Base-by-base conservation (phyloP, 768 basidiomycete species). In the Kwoniella shandongensis region DNA sequence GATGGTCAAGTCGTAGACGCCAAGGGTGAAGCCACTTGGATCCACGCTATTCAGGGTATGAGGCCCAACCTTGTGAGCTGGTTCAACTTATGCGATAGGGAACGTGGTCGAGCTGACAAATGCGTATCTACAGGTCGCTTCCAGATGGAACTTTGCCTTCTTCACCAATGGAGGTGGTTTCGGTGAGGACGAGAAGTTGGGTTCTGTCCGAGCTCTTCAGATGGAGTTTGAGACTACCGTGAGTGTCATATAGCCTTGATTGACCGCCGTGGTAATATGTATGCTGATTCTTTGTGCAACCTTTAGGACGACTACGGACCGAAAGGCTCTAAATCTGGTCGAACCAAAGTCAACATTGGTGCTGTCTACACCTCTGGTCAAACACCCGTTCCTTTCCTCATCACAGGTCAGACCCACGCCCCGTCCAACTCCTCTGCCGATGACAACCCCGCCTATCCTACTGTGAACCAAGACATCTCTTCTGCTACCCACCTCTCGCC, bases 41-140 rank as follows among this genome's bases (percentile, higher is more conserved):
- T 93, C 18, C 89, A 94, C 76, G 94, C 94, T 42, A 96, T 98
- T 74, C 94, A 98, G 75, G 96, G 94, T 75, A 94, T 99, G 91
- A 84, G 91, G 7, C 92, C 94, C 46, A 89, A 99, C 78, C 83
- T 91, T 54, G 85, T 77, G 27, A 56, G 73, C 64, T 32, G 32
- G 32, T 32, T 32, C 8, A 3, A 17, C 17, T 26, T 12, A 17
- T n/a, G 45, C 27, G 25, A n/a, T 27, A 11, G 15, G 26, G 15
- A 26, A 47, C 20, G 20, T 3, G 13, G 44, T 45, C 44, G 18
- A 23, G 44, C 25, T 32, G 32, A 32, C 44, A 18, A 45, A 45
- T 26, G 4, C 23, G 8, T 22, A 10, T 22, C 23, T 18, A 18
- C 39, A 74, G 74, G 46, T 96, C 67, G 96, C 96, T 13, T 81